Percentiles rank a stretch among this genome's conserved stretches.
These are phyloP conservation scores for Lasiodiplodia sp. DNA, from an alignment of 2,329 filamentous ascomycete genomes.

Conservation along the genomic window DNA sequence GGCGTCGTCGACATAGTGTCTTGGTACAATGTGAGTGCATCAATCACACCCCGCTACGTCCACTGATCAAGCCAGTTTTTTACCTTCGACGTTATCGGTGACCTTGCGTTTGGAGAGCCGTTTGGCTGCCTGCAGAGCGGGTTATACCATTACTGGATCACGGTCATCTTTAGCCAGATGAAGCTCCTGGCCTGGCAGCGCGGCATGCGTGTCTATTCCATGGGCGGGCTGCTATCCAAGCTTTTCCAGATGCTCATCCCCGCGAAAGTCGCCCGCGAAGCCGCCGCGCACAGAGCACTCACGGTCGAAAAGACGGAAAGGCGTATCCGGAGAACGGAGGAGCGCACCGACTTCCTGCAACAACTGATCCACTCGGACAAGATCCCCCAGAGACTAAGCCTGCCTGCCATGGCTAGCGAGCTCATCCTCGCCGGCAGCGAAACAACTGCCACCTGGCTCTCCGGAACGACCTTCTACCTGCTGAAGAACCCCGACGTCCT, in stretches of 20 bases:
- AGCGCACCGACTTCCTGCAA: not conserved
- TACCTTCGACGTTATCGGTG: not conserved
- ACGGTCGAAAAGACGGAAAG: not conserved
- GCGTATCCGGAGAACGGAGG: not conserved
- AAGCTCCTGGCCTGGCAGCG: not conserved
- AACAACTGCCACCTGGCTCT: constrained; percentile 47
- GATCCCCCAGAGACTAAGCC: not conserved
- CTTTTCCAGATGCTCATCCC: not conserved
- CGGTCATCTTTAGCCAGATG: not conserved
- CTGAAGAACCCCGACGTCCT: not conserved
- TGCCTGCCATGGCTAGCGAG: constrained; percentile 42
- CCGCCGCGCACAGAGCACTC: not conserved
- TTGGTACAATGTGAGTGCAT: not conserved
- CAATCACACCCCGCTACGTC: not conserved
- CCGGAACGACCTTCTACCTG: constrained; percentile 41
- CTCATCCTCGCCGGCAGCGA: constrained; percentile 51
- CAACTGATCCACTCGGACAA: not conserved
- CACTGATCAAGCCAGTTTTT: not conserved
- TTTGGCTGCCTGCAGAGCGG: not conserved
- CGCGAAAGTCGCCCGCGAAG: not conserved
- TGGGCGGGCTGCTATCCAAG: not conserved
- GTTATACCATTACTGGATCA: not conserved
- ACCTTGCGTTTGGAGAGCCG: not conserved
- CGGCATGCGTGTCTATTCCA: constrained; percentile 10
- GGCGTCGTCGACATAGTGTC: not conserved